phyloP scores from a whole-genome alignment of 2,329 filamentous ascomycete genomes.

The Aspergillus aculeatinus region DNA sequence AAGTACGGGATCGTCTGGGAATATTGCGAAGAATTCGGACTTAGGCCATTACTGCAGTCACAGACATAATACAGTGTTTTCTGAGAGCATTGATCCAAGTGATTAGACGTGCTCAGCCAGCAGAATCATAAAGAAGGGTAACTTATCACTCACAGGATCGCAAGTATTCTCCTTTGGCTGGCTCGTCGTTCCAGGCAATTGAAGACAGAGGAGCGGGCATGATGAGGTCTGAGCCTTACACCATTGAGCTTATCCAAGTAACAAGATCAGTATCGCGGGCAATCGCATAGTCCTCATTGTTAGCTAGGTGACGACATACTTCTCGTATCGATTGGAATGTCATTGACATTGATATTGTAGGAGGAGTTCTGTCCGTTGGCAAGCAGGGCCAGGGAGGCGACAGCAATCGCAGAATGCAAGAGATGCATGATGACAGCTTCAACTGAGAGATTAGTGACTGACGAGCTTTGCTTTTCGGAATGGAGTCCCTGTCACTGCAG shows the following conservation, averaged over 20 bases:
- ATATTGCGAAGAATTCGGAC: slow-evolving; percentile 62
- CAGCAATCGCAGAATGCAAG: slow-evolving; percentile 31
- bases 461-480: not conserved
- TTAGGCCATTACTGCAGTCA: slow-evolving; percentile 53
- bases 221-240: slow-evolving; percentile 42
- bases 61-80: slow-evolving; percentile 55
- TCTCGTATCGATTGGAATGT: slow-evolving; percentile 37
- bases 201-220: slow-evolving; percentile 48
- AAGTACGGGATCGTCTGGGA: slow-evolving; percentile 63
- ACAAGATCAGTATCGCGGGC: slow-evolving; percentile 7
- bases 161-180: slow-evolving; percentile 41
- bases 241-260: slow-evolving; percentile 39
- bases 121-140: not conserved
- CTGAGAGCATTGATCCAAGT: slow-evolving; percentile 21
- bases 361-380: slow-evolving; percentile 31
- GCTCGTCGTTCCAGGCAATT: slow-evolving; percentile 37
- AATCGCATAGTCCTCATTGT: not conserved
- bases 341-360: slow-evolving; percentile 36
- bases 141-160: slow-evolving; percentile 36
- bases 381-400: slow-evolving; percentile 33
- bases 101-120: not conserved
- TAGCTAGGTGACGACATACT: slow-evolving; percentile 25
- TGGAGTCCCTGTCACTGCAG: not conserved
- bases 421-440: slow-evolving; percentile 24
- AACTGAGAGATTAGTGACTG: not conserved